These are phyloP conservation scores for Fraxinus pennsylvanica DNA, from an alignment of 257 asterid genomes.

Conservation along the genomic window DNA sequence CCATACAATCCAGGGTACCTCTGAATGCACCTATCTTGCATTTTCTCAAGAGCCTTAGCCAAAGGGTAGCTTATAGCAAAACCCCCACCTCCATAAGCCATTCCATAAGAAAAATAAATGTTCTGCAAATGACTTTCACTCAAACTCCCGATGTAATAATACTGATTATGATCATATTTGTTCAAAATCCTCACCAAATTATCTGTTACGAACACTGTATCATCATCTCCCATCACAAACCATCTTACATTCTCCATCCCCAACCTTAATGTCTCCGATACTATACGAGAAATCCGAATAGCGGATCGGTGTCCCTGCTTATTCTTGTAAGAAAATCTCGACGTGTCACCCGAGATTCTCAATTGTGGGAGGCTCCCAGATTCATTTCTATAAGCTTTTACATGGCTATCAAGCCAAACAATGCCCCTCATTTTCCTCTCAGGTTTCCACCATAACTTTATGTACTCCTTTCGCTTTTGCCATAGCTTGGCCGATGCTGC, in stretches of 20 bases:
- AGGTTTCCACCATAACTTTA: conserved; percentile 77
- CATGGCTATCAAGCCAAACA: conserved; percentile 69
- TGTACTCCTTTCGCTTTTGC: conserved; percentile 71
- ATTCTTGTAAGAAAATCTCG: conserved; percentile 56
- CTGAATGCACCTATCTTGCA: conserved; percentile 84
- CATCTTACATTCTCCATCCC: conserved; percentile 65
- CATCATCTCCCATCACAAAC: conserved; percentile 96
- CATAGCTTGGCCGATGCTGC: conserved; percentile 78
- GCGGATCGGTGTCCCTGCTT: conserved; percentile 78
- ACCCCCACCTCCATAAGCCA: conserved; percentile 96
- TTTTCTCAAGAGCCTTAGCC: conserved; percentile 69
- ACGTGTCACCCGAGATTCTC: conserved; percentile 64
- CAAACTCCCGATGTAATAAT: conserved; percentile 75
- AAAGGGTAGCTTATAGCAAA: conserved; percentile 87
- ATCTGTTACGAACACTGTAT: conserved; percentile 75
- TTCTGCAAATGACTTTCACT: conserved; percentile 94
- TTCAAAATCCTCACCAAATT: conserved; percentile 71
- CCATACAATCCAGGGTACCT: conserved; percentile 84
- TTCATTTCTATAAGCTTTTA: conserved; percentile 35
- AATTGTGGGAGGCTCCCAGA: conserved; percentile 45
- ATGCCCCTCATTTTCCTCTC: conserved; percentile 57
- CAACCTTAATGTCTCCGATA: conserved; percentile 67
- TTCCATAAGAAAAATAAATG: conserved; percentile 65
- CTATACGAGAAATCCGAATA: conserved; percentile 71
- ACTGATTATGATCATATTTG: conserved; percentile 84